Base-by-base conservation (phyloP, 2,329 filamentous ascomycete genomes). In the Thelonectria olida region DNA sequence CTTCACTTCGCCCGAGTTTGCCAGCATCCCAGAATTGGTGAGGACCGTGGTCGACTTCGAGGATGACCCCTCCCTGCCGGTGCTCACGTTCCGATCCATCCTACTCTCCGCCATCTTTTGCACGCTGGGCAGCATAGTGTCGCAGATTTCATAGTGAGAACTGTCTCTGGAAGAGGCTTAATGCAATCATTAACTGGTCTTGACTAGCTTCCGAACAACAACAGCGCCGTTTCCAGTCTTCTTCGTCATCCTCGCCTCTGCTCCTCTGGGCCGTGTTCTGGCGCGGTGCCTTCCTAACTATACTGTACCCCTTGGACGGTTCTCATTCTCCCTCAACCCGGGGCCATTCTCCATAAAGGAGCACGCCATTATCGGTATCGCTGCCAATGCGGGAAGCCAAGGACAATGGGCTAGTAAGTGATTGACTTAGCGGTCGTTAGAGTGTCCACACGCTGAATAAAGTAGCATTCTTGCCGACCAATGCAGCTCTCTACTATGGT, bases 81-180 rank as follows among this genome's bases (percentile, higher is more conserved):
- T 84, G 12, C 75, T 88, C 20, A 88, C 86, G 1, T 88, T 88
- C 64, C 82, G 86, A 23, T 88, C 87, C 67, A 85, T 88, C 67
- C 52, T 88, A 22, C 75, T 88, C 22, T 80, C 82, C 5, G 71
- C 85, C 55, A 61, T 88, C 17, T 87, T 88, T 66, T 81, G 87
- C 44, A 78, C 82, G 1, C 85, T 85, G 0, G 86, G 85, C 2
- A 85, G 85, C 2, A 85, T 88, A 64, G 70, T 88, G 2, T 85
- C 82, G 5, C 82, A 85, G 67, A 83, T 87, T 13, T 38, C 52
- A 39, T 54, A 54, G 52, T 54, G 38, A 7, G 20, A 31, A 4
- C 28, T 13, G 9, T 12, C 13, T 1, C 17, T 27, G 2, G 17
- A 4, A n/a, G 9, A 2, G 15, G 13, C 0, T 4, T 8, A n/a